Conservation (phyloP, 2,329 filamentous ascomycete genomes). For the Aspergillus jensenii region DNA sequence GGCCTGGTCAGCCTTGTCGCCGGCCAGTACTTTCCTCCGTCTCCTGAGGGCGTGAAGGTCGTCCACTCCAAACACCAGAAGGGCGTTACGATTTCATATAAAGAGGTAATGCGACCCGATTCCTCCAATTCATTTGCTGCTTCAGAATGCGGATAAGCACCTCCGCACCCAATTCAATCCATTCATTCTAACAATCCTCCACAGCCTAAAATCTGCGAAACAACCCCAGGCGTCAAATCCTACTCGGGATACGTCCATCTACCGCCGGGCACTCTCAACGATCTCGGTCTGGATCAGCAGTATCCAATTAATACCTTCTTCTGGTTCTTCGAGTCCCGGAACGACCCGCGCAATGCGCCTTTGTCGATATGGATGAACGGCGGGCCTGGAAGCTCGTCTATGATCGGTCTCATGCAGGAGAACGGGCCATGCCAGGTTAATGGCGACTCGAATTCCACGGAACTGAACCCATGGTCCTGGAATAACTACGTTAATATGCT, state of each 20-base stretch:
- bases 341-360: constrained; percentile 54
- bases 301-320: constrained; percentile 65
- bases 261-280: constrained; percentile 45
- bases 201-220: constrained; percentile 55
- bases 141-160: no score
- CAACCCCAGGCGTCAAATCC: constrained; percentile 54
- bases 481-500: constrained; percentile 66
- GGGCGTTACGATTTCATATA: constrained; percentile 47
- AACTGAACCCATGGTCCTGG: constrained; percentile 61
- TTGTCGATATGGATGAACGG: constrained; percentile 64
- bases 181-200: neutral
- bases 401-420: constrained; percentile 57
- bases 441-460: constrained; percentile 51
- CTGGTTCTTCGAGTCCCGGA: constrained; percentile 62
- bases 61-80: constrained; percentile 44
- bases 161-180: no score
- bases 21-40: constrained; percentile 43
- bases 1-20: constrained; percentile 20
- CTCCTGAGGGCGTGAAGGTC: constrained; percentile 41
- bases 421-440: constrained; percentile 55
- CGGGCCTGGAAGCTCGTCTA: constrained; percentile 59
- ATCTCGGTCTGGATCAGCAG: constrained; percentile 46
- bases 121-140: neutral
- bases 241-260: constrained; percentile 63
- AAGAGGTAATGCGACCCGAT: constrained; percentile 37